Evolutionary conservation across 805 yeast genomes (phyloP).

Genomic region (Starmerella roubikii): DNA sequence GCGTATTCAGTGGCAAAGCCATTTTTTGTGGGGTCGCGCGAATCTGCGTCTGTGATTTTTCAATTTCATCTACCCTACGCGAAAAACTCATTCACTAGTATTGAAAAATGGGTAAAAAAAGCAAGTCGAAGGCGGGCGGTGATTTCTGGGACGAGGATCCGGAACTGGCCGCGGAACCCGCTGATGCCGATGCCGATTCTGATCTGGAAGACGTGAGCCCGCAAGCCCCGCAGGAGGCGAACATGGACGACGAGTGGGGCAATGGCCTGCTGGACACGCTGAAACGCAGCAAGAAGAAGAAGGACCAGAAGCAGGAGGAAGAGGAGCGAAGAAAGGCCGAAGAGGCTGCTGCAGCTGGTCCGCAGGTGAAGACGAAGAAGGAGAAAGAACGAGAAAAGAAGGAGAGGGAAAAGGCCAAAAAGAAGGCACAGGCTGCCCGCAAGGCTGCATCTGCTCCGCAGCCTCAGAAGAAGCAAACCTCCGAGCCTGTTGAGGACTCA

Average conservation of each 20-base stretch:
- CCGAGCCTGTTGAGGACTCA: conserved; percentile 23
- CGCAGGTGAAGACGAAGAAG: conserved; percentile 87
- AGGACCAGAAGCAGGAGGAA: conserved; percentile 52
- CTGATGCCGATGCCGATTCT: conserved; percentile 25
- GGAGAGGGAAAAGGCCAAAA: conserved; percentile 69
- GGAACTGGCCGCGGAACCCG: conserved; percentile 47
- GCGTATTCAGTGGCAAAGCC: too few relatives aligned
- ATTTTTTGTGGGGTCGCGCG: too few relatives aligned
- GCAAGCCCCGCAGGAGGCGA: conserved; percentile 24
- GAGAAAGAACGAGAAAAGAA: conserved; percentile 71
- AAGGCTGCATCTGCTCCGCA: conserved; percentile 61
- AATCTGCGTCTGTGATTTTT: too few relatives aligned
- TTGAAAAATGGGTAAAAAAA: conserved; percentile 41
- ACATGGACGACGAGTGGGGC: conserved; percentile 27
- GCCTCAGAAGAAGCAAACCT: conserved; percentile 33
- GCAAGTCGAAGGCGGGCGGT: conserved; percentile 52
- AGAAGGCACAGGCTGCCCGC: conserved; percentile 58
- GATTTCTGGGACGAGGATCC: conserved; percentile 72
- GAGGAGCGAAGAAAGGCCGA: conserved; percentile 30
- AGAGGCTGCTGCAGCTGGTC: conserved; percentile 34
- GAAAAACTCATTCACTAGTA: too few relatives aligned
- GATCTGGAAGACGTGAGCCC: conserved; percentile 6
- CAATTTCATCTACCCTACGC: too few relatives aligned
- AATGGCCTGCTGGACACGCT: conserved; percentile 74
- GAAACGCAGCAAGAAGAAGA: conserved; percentile 65